These are phyloP conservation scores for Calonectria crousiana DNA, from an alignment of 2,329 filamentous ascomycete genomes.

Conservation along the genomic window DNA sequence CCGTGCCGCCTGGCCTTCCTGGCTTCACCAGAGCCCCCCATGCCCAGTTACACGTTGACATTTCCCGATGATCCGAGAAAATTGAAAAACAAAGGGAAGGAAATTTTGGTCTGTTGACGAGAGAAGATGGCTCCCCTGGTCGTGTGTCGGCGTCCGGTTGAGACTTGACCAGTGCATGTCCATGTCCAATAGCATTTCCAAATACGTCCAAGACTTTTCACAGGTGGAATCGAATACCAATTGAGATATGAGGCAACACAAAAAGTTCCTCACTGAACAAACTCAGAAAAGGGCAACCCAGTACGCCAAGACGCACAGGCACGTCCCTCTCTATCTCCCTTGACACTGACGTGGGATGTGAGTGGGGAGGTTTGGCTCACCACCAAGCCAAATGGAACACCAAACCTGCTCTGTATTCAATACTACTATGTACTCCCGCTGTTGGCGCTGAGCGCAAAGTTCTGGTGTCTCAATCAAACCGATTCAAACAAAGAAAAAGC, in stretches of 20 bases:
- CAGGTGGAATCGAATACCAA: background rate
- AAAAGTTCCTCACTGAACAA: constrained; percentile 5
- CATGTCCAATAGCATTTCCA: background rate
- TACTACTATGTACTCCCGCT: background rate
- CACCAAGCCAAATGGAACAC: background rate
- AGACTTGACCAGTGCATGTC: background rate
- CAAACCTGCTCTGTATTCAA: background rate
- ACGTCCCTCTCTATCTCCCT: constrained; percentile 21
- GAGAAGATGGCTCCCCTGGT: constrained; percentile 3
- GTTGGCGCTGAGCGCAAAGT: background rate
- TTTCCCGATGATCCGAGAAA: constrained; percentile 8
- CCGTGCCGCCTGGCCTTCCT: constrained; percentile 12
- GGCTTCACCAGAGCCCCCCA: constrained; percentile 1
- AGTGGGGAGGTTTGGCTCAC: constrained; percentile 30
- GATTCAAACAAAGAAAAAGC: background rate
- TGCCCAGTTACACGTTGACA: background rate
- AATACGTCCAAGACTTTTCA: background rate
- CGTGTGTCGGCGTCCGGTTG: background rate
- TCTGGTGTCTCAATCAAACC: background rate
- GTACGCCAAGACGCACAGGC: constrained; percentile 20
- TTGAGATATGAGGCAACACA: background rate
- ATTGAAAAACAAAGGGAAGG: background rate
- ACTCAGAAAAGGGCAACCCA: background rate
- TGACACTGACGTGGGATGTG: constrained; percentile 39
- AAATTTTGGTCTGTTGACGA: background rate